Conservation (phyloP, 441 rosid genomes). For the Raphanus hybrid region DNA sequence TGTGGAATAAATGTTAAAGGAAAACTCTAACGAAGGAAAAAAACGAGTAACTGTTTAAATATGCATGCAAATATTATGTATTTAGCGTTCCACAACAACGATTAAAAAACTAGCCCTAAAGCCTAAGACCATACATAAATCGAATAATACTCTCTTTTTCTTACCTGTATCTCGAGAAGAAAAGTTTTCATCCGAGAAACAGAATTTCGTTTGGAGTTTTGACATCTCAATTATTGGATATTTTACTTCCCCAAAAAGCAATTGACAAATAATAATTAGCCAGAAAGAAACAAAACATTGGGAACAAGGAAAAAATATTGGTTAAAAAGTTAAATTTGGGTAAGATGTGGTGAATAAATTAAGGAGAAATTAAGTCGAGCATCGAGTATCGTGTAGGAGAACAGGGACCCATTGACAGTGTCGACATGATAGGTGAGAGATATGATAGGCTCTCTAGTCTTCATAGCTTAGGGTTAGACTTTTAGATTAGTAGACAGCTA, state of each 20-base stretch:
- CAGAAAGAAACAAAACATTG: conserved; percentile 33
- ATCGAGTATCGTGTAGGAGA: conserved; percentile 17
- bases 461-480: conserved; percentile 19
- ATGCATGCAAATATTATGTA: too few relatives aligned
- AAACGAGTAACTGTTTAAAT: conserved; percentile 7
- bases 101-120: too few relatives aligned
- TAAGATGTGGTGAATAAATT: conserved; percentile 39
- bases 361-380: conserved; percentile 26
- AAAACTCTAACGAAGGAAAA: not conserved
- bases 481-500: conserved; percentile 36
- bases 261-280: conserved; percentile 23
- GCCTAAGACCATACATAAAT: not conserved
- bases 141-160: not conserved
- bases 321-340: conserved; percentile 43
- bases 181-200: not conserved
- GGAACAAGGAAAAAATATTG: conserved; percentile 31
- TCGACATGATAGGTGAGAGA: conserved; percentile 39
- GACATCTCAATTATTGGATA: conserved; percentile 21
- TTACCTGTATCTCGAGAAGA: not conserved
- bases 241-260: conserved; percentile 4
- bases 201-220: not conserved
- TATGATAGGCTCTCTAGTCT: conserved; percentile 28
- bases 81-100: not conserved
- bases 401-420: conserved; percentile 24
- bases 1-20: not conserved